Evolutionary conservation across 2,329 filamentous ascomycete genomes (phyloP).

Genomic region (Leptographium radiaticola): DNA sequence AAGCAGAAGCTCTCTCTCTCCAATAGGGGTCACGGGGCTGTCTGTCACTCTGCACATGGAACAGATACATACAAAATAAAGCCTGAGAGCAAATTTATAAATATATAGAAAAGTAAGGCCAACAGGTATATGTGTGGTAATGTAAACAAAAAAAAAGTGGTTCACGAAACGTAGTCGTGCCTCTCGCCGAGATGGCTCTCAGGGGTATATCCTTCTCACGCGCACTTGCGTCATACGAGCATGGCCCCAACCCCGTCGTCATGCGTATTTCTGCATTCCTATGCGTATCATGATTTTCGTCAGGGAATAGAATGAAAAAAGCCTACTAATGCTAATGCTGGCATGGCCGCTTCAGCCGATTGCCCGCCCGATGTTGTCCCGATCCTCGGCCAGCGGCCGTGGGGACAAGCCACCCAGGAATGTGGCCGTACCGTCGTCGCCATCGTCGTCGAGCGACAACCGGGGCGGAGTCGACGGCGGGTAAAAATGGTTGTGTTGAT

Average conservation of each 20-base stretch:
- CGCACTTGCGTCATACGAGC: background rate
- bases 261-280: background rate
- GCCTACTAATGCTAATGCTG: background rate
- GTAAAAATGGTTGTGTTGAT: constrained; percentile 16
- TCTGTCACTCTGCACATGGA: background rate
- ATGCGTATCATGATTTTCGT: background rate
- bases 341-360: constrained; percentile 30
- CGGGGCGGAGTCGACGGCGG: constrained; percentile 30
- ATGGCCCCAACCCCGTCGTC: background rate
- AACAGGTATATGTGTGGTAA: background rate
- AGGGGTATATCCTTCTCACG: constrained; percentile 2
- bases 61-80: background rate
- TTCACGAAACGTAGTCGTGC: background rate
- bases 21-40: too few species aligned
- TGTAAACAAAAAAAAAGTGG: background rate
- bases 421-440: constrained; percentile 26
- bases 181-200: background rate
- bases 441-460: constrained; percentile 20
- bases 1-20: too few species aligned
- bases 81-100: background rate
- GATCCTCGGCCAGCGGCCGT: constrained; percentile 13
- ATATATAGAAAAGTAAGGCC: background rate
- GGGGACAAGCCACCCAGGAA: constrained; percentile 33
- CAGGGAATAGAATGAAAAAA: background rate
- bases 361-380: constrained; percentile 37